Conservation (phyloP, 2,329 filamentous ascomycete species). For the Escovopsis sp. region DNA sequence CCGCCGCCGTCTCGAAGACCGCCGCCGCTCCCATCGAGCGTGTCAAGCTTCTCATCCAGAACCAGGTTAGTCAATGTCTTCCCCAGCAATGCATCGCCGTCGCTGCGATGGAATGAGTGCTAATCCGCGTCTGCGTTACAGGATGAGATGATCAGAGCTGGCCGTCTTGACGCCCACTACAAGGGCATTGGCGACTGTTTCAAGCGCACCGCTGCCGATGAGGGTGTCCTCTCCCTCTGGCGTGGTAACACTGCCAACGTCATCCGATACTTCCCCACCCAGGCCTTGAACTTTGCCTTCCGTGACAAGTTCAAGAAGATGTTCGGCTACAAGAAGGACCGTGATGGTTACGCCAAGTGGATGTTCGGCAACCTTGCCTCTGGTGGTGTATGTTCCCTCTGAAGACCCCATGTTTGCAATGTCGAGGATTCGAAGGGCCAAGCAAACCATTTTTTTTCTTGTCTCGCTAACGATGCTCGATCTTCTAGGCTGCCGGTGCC, state of each 20-base stretch:
- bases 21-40: constrained; percentile 99
- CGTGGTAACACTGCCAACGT: constrained; percentile 99
- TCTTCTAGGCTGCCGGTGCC: constrained; percentile 74
- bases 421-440: not conserved
- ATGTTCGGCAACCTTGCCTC: constrained; percentile 99
- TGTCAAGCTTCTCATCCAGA: constrained; percentile 99
- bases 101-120: not conserved
- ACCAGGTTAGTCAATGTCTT: constrained; percentile 62
- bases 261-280: constrained; percentile 99
- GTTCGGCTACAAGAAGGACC: constrained; percentile 99
- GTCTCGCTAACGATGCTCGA: not conserved
- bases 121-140: constrained; percentile 22
- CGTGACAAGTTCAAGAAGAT: constrained; percentile 99
- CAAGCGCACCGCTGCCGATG: constrained; percentile 72
- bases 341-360: constrained; percentile 96
- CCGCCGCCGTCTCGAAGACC: constrained; percentile 99
- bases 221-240: constrained; percentile 95
- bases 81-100: not conserved
- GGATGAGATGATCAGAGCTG: constrained; percentile 99
- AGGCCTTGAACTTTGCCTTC: constrained; percentile 99
- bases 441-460: not conserved
- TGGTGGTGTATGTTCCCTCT: constrained; percentile 69
- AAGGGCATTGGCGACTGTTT: constrained; percentile 91
- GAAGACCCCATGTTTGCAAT: not conserved
- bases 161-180: constrained; percentile 97